These are phyloP conservation scores for Candida sp. DNA, from an alignment of 1,139 yeast species.

Conservation along the genomic window DNA sequence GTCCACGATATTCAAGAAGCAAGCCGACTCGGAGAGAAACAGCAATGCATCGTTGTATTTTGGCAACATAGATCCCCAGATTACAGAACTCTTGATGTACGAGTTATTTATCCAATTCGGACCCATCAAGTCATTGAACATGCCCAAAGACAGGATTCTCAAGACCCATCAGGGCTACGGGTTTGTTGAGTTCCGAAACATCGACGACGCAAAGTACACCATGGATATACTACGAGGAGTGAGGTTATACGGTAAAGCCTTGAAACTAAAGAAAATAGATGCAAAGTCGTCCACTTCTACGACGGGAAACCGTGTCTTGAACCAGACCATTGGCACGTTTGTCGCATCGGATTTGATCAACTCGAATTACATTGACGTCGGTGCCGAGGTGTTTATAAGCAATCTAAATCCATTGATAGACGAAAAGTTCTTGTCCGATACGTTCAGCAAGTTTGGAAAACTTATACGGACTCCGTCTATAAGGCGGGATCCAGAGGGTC, in stretches of 20 bases:
- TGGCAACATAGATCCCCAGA: slow-evolving; percentile 83
- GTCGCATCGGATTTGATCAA: slow-evolving; percentile 9
- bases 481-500: slow-evolving; percentile 54
- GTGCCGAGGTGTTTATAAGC: slow-evolving; percentile 79
- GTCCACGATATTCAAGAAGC: slow-evolving; percentile 36
- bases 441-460: slow-evolving; percentile 76
- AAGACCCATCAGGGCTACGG: slow-evolving; percentile 87
- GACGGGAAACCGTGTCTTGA: slow-evolving; percentile 4
- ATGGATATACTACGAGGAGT: slow-evolving; percentile 64
- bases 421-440: slow-evolving; percentile 55
- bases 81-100: slow-evolving; percentile 67
- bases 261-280: slow-evolving; percentile 63
- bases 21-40: slow-evolving; percentile 52
- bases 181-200: slow-evolving; percentile 71
- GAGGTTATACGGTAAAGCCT: slow-evolving; percentile 62
- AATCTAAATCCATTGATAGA: slow-evolving; percentile 76
- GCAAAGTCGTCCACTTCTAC: slow-evolving; percentile 9
- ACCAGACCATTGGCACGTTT: slow-evolving; percentile 9
- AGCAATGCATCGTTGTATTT: slow-evolving; percentile 76
- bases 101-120: slow-evolving; percentile 90
- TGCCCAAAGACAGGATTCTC: slow-evolving; percentile 81
- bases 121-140: slow-evolving; percentile 68
- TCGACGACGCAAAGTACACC: slow-evolving; percentile 75
- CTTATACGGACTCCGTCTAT: slow-evolving; percentile 57
- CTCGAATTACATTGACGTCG: slow-evolving; percentile 49